phyloP scores from a whole-genome alignment of 176 grass and related monocot species.

The Carex cristatella region DNA sequence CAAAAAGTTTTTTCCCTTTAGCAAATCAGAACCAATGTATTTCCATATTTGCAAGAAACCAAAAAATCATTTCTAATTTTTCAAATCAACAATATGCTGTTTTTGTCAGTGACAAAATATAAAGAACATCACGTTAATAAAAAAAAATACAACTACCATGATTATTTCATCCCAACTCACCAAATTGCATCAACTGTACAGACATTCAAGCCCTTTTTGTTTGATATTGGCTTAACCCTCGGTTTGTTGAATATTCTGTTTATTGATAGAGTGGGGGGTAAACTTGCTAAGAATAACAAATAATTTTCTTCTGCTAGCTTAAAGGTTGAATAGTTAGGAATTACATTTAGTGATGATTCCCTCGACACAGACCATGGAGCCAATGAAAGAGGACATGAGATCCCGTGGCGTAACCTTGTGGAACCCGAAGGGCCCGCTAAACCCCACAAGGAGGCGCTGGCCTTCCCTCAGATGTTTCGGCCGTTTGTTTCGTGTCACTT shows the following conservation, averaged over 20 bases:
- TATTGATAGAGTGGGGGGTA: neutral
- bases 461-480: conserved; percentile 87
- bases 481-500: conserved; percentile 62
- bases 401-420: conserved; percentile 93
- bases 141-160: neutral
- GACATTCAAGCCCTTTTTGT: neutral
- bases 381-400: conserved; percentile 97
- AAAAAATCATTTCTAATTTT: neutral
- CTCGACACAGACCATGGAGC: conserved; percentile 95
- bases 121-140: neutral
- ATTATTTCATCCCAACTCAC: neutral
- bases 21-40: neutral
- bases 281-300: neutral
- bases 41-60: neutral
- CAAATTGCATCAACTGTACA: neutral
- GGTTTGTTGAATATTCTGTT: neutral
- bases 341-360: conserved; percentile 98
- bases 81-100: neutral
- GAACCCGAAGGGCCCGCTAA: conserved; percentile 87
- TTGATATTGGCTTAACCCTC: neutral
- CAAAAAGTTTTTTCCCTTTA: neutral
- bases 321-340: neutral
- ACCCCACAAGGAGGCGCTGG: conserved; percentile 73
- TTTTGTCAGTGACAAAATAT: neutral
- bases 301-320: neutral